Conservation (phyloP, 768 basidiomycete genomes). For the Tylopilus balloui region DNA sequence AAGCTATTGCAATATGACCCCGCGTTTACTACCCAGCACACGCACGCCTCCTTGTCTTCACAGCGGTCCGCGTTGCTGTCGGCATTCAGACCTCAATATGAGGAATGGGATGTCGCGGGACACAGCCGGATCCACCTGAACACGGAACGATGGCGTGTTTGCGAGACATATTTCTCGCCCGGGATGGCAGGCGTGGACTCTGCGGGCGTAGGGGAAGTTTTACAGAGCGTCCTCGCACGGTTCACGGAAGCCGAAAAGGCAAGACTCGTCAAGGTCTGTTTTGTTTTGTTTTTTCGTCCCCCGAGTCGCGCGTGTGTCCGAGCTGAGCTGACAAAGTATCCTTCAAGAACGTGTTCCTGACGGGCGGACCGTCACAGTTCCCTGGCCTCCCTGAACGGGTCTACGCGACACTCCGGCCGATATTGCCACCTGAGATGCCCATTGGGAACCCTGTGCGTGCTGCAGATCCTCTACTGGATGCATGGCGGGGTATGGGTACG, state of each 20-base stretch:
- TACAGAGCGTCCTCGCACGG: conserved; percentile 74
- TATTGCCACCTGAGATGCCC: conserved; percentile 78
- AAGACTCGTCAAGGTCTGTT: conserved; percentile 68
- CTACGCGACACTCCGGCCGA: conserved; percentile 70
- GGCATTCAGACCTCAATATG: conserved; percentile 77
- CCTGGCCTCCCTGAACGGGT: conserved; percentile 67
- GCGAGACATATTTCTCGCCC: conserved; percentile 91
- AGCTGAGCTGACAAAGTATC: not conserved
- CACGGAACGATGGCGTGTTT: conserved; percentile 85
- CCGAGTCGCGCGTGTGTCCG: not conserved
- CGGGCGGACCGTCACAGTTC: conserved; percentile 75
- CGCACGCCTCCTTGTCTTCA: conserved; percentile 71
- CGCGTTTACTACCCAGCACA: conserved; percentile 74
- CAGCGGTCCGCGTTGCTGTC: conserved; percentile 82
- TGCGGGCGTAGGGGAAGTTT: conserved; percentile 89
- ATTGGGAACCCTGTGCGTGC: conserved; percentile 58
- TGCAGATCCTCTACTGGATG: conserved; percentile 63
- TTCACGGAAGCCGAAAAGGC: conserved; percentile 66
- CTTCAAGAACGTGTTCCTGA: conserved; percentile 79
- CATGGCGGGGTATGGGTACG: conserved; percentile 91
- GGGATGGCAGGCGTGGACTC: conserved; percentile 93
- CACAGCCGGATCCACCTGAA: conserved; percentile 81
- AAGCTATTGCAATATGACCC: conserved; percentile 84
- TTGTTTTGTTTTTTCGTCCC: not conserved
- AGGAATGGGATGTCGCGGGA: conserved; percentile 69